Conservation (phyloP, 176 grass and related monocot species). For the bread wheat (Triticum aestivum) region IWGSC_CS_RefSeq_v2.1 NC_057803.1:67963602-67964101, state of each 20-base stretch:
- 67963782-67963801: background rate
- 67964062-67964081: background rate
- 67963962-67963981: slow-evolving; percentile 8
- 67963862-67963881: background rate
- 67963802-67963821: too few species aligned
- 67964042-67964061: background rate
- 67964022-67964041: background rate
- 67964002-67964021: background rate
- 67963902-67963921: background rate
- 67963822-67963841: too few species aligned
- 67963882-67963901: background rate
- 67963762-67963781: background rate
- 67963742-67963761: background rate
- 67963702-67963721: background rate
- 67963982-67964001: slow-evolving; percentile 32
- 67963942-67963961: background rate
- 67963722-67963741: background rate
- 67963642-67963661: slow-evolving; percentile 44
- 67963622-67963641: slow-evolving; percentile 5
- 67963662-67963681: slow-evolving; percentile 26
- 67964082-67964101: slow-evolving; percentile 27
- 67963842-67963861: background rate
- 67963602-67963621: background rate
- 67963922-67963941: background rate
- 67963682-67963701: background rate